Evolutionary conservation across 2,329 filamentous ascomycete genomes (phyloP), one percentile per base, ranked within the genome.

Genomic region (Rhinocladiella mackenziei): DNA sequence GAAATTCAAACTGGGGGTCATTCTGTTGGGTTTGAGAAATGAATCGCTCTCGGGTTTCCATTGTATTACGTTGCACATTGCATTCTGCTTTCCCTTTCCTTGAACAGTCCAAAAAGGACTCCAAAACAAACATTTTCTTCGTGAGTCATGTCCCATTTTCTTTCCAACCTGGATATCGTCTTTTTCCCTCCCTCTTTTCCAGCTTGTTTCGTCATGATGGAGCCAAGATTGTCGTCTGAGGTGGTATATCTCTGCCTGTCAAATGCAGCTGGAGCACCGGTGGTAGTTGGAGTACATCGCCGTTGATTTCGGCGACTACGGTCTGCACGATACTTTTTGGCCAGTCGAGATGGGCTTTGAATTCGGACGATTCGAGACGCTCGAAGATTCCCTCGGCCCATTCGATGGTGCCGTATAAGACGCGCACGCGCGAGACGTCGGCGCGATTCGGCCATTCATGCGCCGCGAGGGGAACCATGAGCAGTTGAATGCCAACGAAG

Each of bases 401-500:
- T 9, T 65, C 56, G 28, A 66, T 56, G 3, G 62, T 63, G 47
- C 55, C 45, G 9, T 51, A 45, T 8, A 53, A 42, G 5, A 53
- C 51, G 19, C 49, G 34, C 10, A 45, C 34, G 19, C 43, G n/a
- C 20, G 45, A 19, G 7, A 23, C 30, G 36, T 54, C 34, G 25
- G 45, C 32, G 6, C 53, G 53, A 2, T 60, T 51, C 0, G 58
- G 58, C 45, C 53, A 62, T 33, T 63, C 61, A 6, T 57, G 55
- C 18, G 55, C 50, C 2, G 61, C 48, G 4, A 72, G 65, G 0
- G 69, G 69, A 4, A 62, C 62, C 44, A 75, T 61, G 4, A 73
- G 58, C 1, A 69, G 59, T 39, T 74, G 68, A 0, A 73, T 53
- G 1, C 67, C 64, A n/a, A 74, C 63, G 52, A 72, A 73, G 51